These are phyloP conservation scores for Thraustochytrium sp. DNA, from an alignment of 352 stramenopile species.

Conservation along the genomic window DNA sequence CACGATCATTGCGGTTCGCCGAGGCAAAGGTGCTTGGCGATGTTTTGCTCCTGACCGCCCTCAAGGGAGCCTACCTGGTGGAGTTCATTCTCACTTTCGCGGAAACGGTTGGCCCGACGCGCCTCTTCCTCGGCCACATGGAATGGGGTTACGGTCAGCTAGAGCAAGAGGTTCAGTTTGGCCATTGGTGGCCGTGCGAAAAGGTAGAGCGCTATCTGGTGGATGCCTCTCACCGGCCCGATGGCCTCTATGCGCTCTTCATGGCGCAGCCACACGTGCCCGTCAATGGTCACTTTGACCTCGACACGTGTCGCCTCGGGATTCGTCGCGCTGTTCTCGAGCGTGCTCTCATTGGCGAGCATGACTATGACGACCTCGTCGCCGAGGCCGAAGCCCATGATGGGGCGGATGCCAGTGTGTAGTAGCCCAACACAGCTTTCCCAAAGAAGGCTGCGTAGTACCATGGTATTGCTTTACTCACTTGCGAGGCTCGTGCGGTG, in stretches of 20 bases:
- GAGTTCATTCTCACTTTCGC: background rate
- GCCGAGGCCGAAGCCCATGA: background rate
- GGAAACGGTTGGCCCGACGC: background rate
- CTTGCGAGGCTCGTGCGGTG: no score
- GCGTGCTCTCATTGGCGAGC: no score
- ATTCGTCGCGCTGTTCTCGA: background rate
- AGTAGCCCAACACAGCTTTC: no score
- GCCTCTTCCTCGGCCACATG: background rate
- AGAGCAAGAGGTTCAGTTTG: conserved; percentile 1
- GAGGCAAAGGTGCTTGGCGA: background rate
- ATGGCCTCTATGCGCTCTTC: background rate
- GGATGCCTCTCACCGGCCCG: no score
- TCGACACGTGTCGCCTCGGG: conserved; percentile 5
- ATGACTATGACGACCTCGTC: no score
- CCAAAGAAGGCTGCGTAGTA: no score
- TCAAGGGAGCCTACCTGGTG: background rate
- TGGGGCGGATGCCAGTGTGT: no score
- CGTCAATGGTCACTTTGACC: conserved; percentile 7
- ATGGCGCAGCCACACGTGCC: background rate
- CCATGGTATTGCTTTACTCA: no score
- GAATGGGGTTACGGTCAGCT: background rate
- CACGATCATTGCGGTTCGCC: background rate
- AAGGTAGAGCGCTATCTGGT: background rate
- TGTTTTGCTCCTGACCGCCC: background rate
- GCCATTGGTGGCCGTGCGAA: background rate